Percentiles rank a stretch among this genome's conserved stretches.
Conservation (phyloP, 352 stramenopile species). For the Pseudoperonospora humuli region DNA sequence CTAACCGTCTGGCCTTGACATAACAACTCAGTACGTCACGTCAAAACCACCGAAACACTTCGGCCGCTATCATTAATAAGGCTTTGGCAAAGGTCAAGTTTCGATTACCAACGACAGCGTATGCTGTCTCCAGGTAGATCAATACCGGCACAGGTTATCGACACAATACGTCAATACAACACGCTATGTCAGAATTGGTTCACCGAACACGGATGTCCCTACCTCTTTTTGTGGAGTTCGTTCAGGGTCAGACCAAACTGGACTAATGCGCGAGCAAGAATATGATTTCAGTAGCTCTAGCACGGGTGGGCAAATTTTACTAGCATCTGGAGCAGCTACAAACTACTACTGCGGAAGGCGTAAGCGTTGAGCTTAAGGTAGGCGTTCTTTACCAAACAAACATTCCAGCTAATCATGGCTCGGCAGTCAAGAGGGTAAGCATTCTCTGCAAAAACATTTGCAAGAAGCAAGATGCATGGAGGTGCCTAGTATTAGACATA, state of each 20-base stretch:
- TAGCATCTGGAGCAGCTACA: conserved; percentile 1
- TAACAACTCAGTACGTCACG: too few relatives aligned
- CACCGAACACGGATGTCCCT: neutral
- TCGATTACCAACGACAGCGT: neutral
- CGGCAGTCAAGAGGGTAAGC: conserved; percentile 4
- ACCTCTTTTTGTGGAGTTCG: conserved; percentile 6
- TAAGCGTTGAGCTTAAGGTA: neutral
- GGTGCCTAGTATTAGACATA: conserved; percentile 15
- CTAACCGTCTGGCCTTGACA: too few relatives aligned
- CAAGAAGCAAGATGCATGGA: conserved; percentile 11
- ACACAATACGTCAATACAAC: too few relatives aligned
- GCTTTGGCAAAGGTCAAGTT: neutral
- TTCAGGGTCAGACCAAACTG: conserved; percentile 1
- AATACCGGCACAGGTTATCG: conserved; percentile 1
- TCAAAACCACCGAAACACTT: too few relatives aligned
- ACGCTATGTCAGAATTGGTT: too few relatives aligned
- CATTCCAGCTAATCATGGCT: conserved; percentile 6
- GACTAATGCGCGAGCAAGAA: conserved; percentile 16
- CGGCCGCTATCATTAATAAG: too few relatives aligned
- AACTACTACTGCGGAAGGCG: conserved; percentile 1
- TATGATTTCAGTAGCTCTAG: neutral
- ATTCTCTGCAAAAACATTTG: too few relatives aligned
- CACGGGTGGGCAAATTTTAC: conserved; percentile 2
- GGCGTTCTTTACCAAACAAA: neutral
- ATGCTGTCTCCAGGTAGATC: neutral